Conservation (phyloP, 306 rosid genomes). For the Quercus agrifolia region DNA sequence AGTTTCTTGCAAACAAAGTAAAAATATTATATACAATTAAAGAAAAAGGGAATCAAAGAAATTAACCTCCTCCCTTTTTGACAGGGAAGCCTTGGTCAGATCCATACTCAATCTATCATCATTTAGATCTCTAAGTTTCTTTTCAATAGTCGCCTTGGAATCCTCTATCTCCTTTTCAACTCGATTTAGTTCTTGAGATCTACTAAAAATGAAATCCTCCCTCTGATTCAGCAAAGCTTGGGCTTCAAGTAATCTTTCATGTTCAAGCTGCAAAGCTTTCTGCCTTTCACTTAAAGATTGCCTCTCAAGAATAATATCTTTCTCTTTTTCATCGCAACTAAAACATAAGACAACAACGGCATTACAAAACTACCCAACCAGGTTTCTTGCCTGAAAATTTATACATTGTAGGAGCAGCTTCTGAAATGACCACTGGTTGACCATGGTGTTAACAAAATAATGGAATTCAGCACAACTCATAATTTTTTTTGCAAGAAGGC, state of each 20-base stretch:
- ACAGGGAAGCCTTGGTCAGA: slow-evolving; percentile 50
- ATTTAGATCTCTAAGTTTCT: slow-evolving; percentile 47
- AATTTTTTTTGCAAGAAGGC: not conserved
- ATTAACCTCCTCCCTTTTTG: slow-evolving; percentile 68
- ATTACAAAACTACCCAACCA: not conserved
- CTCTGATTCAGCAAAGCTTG: slow-evolving; percentile 77
- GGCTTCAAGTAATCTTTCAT: slow-evolving; percentile 80
- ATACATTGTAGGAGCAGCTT: not conserved
- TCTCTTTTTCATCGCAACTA: slow-evolving; percentile 87
- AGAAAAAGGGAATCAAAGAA: slow-evolving; percentile 18
- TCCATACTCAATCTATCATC: slow-evolving; percentile 63
- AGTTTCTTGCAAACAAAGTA: slow-evolving; percentile 10
- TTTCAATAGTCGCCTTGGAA: slow-evolving; percentile 42
- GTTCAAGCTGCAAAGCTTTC: slow-evolving; percentile 73
- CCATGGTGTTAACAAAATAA: too few relatives aligned
- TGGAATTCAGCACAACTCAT: too few relatives aligned
- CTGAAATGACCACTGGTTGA: not conserved
- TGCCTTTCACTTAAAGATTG: slow-evolving; percentile 82
- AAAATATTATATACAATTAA: slow-evolving; percentile 9
- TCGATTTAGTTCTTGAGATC: slow-evolving; percentile 66
- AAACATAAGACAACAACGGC: not conserved
- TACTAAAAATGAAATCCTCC: slow-evolving; percentile 59
- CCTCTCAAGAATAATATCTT: slow-evolving; percentile 70
- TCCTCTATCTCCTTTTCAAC: slow-evolving; percentile 75
- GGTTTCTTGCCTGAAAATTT: not conserved